Conservation (phyloP, 2,329 filamentous ascomycete genomes). For the Dactylellina sp. region DNA sequence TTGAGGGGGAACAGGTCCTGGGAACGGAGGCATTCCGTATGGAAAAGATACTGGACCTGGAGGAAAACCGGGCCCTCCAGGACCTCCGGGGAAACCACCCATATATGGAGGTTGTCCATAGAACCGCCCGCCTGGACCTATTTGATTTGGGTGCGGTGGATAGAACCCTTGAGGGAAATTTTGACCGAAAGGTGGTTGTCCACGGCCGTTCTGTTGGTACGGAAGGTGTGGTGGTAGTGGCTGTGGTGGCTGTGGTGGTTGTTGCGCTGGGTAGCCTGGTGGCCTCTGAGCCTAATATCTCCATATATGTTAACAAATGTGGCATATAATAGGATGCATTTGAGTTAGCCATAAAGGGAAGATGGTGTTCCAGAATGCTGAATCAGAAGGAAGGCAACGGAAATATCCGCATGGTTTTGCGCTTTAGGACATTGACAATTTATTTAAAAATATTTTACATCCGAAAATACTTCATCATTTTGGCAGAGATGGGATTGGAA, state of each 20-base stretch:
- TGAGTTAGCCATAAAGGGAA: too few species aligned
- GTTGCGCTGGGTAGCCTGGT: slow-evolving; percentile 36
- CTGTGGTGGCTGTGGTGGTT: neutral
- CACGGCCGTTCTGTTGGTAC: slow-evolving; percentile 41
- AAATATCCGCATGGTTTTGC: slow-evolving; percentile 77
- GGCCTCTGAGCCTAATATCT: slow-evolving; percentile 41
- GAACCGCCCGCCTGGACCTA: slow-evolving; percentile 44
- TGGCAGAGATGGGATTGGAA: slow-evolving; percentile 58
- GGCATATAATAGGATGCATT: too few species aligned
- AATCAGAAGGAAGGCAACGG: slow-evolving; percentile 81
- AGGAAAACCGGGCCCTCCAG: slow-evolving; percentile 34
- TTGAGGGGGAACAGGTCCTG: slow-evolving; percentile 26
- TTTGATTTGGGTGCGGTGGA: slow-evolving; percentile 28
- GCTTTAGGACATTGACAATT: slow-evolving; percentile 71
- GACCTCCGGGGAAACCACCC: slow-evolving; percentile 42
- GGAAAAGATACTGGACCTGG: slow-evolving; percentile 39
- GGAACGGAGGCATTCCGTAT: slow-evolving; percentile 48
- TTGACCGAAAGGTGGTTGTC: slow-evolving; percentile 34
- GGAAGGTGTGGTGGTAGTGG: slow-evolving; percentile 1
- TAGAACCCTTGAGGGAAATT: slow-evolving; percentile 51
- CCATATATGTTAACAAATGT: slow-evolving; percentile 57
- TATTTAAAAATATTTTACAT: slow-evolving; percentile 71
- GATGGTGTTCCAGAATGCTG: slow-evolving; percentile 14
- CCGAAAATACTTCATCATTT: slow-evolving; percentile 75
- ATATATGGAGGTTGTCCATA: slow-evolving; percentile 52